Conservation (phyloP, 768 basidiomycete species). For the Xanthoconium stramineum region DNA sequence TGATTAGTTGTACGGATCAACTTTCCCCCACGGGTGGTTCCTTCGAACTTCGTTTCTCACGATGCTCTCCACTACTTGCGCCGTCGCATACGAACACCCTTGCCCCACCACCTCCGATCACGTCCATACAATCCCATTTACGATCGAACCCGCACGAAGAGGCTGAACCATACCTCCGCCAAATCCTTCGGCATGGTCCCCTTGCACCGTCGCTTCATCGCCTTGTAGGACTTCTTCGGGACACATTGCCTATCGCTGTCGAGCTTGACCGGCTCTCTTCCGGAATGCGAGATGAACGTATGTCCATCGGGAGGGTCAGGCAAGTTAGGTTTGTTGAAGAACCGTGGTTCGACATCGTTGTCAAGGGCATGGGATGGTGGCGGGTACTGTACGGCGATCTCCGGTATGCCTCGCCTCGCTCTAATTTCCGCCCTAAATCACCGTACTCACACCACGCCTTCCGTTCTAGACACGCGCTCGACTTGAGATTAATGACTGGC, state of each 20-base stretch:
- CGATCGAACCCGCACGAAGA: conserved; percentile 71
- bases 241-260: conserved; percentile 74
- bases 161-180: conserved; percentile 71
- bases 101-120: conserved; percentile 26
- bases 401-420: conserved; percentile 37
- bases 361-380: conserved; percentile 83
- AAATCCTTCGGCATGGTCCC: conserved; percentile 65
- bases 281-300: conserved; percentile 29
- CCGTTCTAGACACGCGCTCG: conserved; percentile 62
- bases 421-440: no score
- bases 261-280: conserved; percentile 58
- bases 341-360: conserved; percentile 57
- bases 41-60: conserved; percentile 72
- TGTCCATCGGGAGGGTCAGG: conserved; percentile 12
- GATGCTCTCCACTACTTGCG: conserved; percentile 29
- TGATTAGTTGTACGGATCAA: conserved; percentile 77
- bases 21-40: conserved; percentile 64
- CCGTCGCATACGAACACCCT: conserved; percentile 16
- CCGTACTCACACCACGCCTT: background rate
- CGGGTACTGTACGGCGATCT: conserved; percentile 68
- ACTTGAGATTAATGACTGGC: conserved; percentile 70
- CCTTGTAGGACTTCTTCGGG: conserved; percentile 65
- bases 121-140: conserved; percentile 28
- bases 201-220: conserved; percentile 63
- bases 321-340: conserved; percentile 15